Evolutionary conservation across 768 basidiomycete species (phyloP), one percentile per base, ranked within the genome.

Genomic region (Mrakia frigida): DNA sequence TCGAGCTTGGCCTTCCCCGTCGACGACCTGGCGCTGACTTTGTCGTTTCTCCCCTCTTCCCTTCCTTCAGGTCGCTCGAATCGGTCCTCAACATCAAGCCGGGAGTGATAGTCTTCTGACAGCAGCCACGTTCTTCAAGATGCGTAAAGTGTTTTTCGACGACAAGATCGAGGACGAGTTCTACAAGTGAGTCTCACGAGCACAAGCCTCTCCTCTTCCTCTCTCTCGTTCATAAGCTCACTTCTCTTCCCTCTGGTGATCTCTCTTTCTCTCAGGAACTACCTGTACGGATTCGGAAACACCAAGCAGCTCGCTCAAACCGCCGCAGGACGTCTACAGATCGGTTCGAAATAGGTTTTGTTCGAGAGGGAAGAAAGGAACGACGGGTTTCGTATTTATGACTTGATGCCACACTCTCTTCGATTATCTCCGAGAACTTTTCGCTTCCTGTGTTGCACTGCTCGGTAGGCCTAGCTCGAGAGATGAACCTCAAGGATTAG

Each of bases 71-170:
- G 91, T 97, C 39, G 86, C 90, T 84, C 89, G 95, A 61, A 92
- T 94, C 83, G 94, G 93, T 7, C 88, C 89, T 31, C 92, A 93
- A 74, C 94, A 97, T 84, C 96, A 97, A 85, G 94, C 96, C 14
- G 96, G 97, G 21, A 95, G 93, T n/a, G 97, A 98, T 82, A 93
- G 92, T 21, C 89, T 98, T 59, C 87, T 99, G 65, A 98, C 95
- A 10, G 89, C 94, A 3, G 89, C 91, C 2, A 93, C 93, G 0
- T 98, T 98, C 85, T 98, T 98, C 90, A 92, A 94, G 83, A 92
- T 98, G 88, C 89, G 92, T 39, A 90, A 93, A 79, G 83, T 91
- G 23, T 98, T 94, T 85, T 99, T 99, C 85, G 88, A 90, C 78
- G 91, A 94, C 82, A 86, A 88, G n/a, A 87, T 97, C 72, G 93